Percentiles rank a stretch among this genome's conserved stretches.
Conservation (phyloP, 805 yeast species). For the Naumovozyma baii region DNA sequence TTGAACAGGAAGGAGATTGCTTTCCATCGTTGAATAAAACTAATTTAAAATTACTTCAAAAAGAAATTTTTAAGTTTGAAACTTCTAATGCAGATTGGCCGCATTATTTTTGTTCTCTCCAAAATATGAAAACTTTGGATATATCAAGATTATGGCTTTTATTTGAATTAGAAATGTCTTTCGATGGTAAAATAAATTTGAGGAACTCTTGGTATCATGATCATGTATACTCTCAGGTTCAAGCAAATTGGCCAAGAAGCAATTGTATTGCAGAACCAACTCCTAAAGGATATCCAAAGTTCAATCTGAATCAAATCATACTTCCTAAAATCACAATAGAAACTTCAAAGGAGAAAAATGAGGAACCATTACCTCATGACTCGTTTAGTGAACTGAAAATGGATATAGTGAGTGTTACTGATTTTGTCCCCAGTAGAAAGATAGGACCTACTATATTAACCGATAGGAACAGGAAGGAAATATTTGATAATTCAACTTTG, state of each 20-base stretch:
- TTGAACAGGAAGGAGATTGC: too few species aligned
- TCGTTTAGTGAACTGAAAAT: constrained; percentile 5
- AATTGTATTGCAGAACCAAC: constrained; percentile 6
- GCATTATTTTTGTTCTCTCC: constrained; percentile 15
- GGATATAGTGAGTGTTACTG: constrained; percentile 11
- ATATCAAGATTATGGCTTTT: constrained; percentile 22
- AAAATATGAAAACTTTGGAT: constrained; percentile 8
- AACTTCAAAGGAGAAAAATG: not conserved
- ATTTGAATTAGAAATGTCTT: constrained; percentile 28
- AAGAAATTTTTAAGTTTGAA: constrained; percentile 13
- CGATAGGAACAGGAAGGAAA: constrained; percentile 10
- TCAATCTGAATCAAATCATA: constrained; percentile 9
- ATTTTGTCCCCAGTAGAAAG: constrained; percentile 2
- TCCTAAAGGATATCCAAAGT: constrained; percentile 6
- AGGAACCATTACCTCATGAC: not conserved
- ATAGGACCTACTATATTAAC: constrained; percentile 15
- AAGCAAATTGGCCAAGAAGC: constrained; percentile 15
- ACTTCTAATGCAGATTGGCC: constrained; percentile 5
- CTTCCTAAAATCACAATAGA: constrained; percentile 6
- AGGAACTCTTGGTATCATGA: constrained; percentile 23
- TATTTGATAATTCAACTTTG: constrained; percentile 14
- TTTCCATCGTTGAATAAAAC: constrained; percentile 11
- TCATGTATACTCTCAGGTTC: constrained; percentile 17
- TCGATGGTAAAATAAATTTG: constrained; percentile 15
- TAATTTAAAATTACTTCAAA: constrained; percentile 17